These are phyloP conservation scores for Microbotryum saponariae DNA, from an alignment of 1,284 basidiomycete genomes.

Conservation along the genomic window DNA sequence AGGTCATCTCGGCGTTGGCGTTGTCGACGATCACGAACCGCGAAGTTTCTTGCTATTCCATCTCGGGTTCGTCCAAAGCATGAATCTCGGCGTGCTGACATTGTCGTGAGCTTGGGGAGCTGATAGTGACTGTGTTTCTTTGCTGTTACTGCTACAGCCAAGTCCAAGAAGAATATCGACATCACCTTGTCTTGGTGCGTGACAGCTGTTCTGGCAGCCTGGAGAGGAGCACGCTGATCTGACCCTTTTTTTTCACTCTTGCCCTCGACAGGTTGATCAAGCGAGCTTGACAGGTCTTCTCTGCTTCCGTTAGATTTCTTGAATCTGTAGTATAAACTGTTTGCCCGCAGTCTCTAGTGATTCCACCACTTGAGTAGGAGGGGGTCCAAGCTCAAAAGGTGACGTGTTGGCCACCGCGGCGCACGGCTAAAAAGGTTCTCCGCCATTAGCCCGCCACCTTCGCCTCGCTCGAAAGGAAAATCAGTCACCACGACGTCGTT, in stretches of 20 bases:
- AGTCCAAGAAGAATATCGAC: constrained; percentile 80
- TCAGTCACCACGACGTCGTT: constrained; percentile 14
- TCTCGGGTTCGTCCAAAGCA: constrained; percentile 5
- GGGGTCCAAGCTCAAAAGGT: no score
- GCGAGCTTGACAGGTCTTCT: constrained; percentile 2
- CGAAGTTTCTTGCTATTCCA: constrained; percentile 30
- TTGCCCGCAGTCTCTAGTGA: neutral
- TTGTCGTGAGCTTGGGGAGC: constrained; percentile 39
- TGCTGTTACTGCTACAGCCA: constrained; percentile 49
- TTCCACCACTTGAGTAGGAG: no score
- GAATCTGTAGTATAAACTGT: neutral
- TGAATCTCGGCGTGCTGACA: constrained; percentile 44
- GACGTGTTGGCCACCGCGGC: no score
- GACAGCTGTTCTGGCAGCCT: neutral
- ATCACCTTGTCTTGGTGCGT: constrained; percentile 47
- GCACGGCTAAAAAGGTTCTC: neutral
- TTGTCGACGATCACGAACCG: constrained; percentile 36
- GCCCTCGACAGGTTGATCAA: constrained; percentile 10
- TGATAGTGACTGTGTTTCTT: constrained; percentile 3
- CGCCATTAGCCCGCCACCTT: neutral
- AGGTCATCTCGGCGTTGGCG: constrained; percentile 74
- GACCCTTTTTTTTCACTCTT: neutral
- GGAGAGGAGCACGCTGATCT: neutral
- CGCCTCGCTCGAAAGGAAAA: neutral
- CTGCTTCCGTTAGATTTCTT: neutral